Base-by-base conservation (phyloP, 495 filamentous ascomycete species). In the Penicillium argentinense region DNA sequence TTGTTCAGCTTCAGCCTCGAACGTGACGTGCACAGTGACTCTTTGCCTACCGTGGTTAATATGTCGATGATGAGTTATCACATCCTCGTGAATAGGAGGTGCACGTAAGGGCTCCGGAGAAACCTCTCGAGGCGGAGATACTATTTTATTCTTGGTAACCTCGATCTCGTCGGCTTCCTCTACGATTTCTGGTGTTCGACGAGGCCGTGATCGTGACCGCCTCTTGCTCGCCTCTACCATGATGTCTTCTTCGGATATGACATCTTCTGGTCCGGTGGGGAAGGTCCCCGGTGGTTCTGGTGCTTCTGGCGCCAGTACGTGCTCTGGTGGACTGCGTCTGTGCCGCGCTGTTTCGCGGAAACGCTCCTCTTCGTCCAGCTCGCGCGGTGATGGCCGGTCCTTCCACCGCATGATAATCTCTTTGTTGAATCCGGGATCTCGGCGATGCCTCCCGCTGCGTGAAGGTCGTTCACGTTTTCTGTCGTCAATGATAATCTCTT, bases 21-120 rank as follows among this genome's bases (percentile, higher is more conserved):
- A n/a, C n/a, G n/a, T n/a, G n/a, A n/a, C n/a, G n/a, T n/a, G n/a
- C n/a, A n/a, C n/a, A n/a, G n/a, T n/a, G n/a, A n/a, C n/a, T n/a
- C n/a, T n/a, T n/a, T n/a, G n/a, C n/a, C 27, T 51, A 68, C 89
- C 91, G 69, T 96, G 89, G 62, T 96, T 87, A 57, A 95, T 87
- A 55, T 92, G 85, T 17, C 85, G 78, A 59, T 93, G 91, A 63
- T 91, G 88, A 2, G 87, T 89, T 47, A 91, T 87, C 33, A 93
- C 78, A 58, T 95, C 86, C 49, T 89, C 81, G 57, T 87, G 83
- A 53, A 91, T 86, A 4, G 81, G 78, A 4, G 86, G 85, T 14
- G 79, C 82, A 51, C 79, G 75, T 57, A 89, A 83, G 3, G 82
- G 79, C 29, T 75, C 72, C 18, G 64, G 60, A 12, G 64, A 56